Conservation (phyloP, 75 land plant genomes). For the Pinus tabuliformis region DNA sequence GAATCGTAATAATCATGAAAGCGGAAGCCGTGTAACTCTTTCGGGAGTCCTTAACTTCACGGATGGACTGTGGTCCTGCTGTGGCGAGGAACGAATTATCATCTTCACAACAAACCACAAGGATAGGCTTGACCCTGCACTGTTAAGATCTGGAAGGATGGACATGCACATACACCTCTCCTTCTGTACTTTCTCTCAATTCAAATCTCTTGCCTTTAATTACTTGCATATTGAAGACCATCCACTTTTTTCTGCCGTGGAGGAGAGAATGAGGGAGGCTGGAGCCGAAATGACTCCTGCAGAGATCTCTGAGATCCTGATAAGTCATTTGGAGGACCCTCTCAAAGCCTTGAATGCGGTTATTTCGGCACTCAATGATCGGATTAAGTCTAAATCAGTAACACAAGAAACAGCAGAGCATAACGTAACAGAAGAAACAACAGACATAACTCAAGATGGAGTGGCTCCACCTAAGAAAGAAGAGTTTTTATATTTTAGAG, state of each 20-base stretch:
- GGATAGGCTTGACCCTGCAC: slow-evolving; percentile 37
- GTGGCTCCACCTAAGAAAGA: no score
- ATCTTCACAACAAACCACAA: slow-evolving; percentile 52
- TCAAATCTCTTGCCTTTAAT: slow-evolving; percentile 29
- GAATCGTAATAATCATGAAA: background rate
- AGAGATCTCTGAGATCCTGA: slow-evolving; percentile 27
- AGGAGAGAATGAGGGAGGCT: slow-evolving; percentile 17
- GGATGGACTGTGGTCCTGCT: slow-evolving; percentile 50
- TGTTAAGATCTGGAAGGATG: slow-evolving; percentile 47
- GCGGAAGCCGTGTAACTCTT: slow-evolving; percentile 16
- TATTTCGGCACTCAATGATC: background rate
- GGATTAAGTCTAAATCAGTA: background rate
- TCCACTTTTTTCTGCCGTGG: slow-evolving; percentile 18
- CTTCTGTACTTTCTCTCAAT: slow-evolving; percentile 30
- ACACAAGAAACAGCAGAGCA: no score
- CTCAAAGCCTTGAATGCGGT: background rate
- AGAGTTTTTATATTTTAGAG: no score
- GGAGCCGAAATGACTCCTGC: slow-evolving; percentile 44
- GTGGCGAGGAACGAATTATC: slow-evolving; percentile 49
- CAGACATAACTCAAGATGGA: no score
- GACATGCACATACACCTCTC: slow-evolving; percentile 56
- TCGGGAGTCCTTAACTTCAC: slow-evolving; percentile 33
- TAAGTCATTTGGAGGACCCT: background rate
- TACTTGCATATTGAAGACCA: slow-evolving; percentile 34
- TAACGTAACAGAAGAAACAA: no score